Evolutionary conservation across 176 grass and related monocot species (phyloP).

Genomic region (Carex littledalei): DNA sequence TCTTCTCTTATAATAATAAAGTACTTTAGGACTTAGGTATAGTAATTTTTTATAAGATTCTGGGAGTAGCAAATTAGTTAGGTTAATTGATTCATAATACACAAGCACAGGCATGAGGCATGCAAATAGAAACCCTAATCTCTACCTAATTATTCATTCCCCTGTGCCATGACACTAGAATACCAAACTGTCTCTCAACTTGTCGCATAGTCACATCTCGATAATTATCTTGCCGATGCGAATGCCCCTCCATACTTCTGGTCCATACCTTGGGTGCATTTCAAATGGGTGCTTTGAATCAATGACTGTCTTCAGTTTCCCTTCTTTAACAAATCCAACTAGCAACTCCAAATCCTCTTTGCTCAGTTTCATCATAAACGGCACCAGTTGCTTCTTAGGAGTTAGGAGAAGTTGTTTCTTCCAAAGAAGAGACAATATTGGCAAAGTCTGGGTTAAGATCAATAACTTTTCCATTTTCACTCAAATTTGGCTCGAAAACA

Average conservation of each 20-base stretch:
- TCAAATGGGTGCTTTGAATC: conserved; percentile 40
- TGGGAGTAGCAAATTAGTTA: neutral
- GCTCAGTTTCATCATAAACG: conserved; percentile 21
- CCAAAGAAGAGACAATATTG: conserved; percentile 6
- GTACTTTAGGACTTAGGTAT: neutral
- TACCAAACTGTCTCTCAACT: neutral
- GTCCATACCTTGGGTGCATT: conserved; percentile 43
- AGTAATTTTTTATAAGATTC: neutral
- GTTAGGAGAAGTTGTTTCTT: conserved; percentile 32
- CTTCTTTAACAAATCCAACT: conserved; percentile 38
- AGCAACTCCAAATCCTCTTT: conserved; percentile 53
- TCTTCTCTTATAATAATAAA: neutral
- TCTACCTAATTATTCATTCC: neutral
- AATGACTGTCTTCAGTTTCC: conserved; percentile 48
- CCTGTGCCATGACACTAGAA: neutral
- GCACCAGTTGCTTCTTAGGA: conserved; percentile 41
- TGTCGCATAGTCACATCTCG: conserved; percentile 28
- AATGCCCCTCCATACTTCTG: conserved; percentile 62
- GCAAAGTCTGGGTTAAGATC: conserved; percentile 39
- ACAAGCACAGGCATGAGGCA: neutral
- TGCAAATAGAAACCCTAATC: neutral
- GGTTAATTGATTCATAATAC: neutral
- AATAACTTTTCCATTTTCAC: conserved; percentile 29
- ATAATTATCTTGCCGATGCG: conserved; percentile 55
- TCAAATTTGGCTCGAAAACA: conserved; percentile 35